Evolutionary conservation across 495 filamentous ascomycete genomes (phyloP), one percentile per base, ranked within the genome.

Genomic region (Echria macrotheca): DNA sequence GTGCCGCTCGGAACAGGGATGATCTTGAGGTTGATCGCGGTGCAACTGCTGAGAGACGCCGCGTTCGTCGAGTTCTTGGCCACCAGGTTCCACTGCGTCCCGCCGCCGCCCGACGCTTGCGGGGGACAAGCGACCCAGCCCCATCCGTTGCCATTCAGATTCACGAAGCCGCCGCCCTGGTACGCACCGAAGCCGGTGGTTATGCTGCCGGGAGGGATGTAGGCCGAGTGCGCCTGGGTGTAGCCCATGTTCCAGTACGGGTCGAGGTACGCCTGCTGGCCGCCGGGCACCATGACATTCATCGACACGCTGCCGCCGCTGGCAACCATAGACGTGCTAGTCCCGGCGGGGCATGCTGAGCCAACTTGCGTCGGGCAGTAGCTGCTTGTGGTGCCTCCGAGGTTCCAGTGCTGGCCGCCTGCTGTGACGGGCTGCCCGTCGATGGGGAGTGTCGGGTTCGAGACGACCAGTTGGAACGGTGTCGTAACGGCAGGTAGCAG

Each of bases 231-330:
- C 1, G 82, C 75, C 35, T 64, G 67, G 2, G 81, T 83, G 71
- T 79, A 86, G 44, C 60, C 65, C 26, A 88, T 62, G 22, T 74
- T 69, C 41, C 83, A 83, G 21, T 68, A 59, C 4, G 75, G 66
- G 14, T 56, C 63, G 26, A 87, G 69, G 63, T 84, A 89, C 65
- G 80, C 73, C 48, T 67, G 65, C 56, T 87, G 82, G 18, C 84
- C 83, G 36, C 82, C 83, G 14, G 84, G 81, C 22, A 87, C 83
- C 38, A 67, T 58, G 48, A 78, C 75, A 33, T 57, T 53, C 64
- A 66, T 63, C 29, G 41, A 24, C 4, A 37, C 43, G 19, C 42
- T 29, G 12, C 59, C 59, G 25, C 29, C 39, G 45, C 19, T 31
- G 11, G 58, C 54, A 10, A 44, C 41, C 15, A 66, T 50, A 14